These are phyloP conservation scores for Populus ilicifolia DNA, from an alignment of 345 rosid species.

Conservation along the genomic window DNA sequence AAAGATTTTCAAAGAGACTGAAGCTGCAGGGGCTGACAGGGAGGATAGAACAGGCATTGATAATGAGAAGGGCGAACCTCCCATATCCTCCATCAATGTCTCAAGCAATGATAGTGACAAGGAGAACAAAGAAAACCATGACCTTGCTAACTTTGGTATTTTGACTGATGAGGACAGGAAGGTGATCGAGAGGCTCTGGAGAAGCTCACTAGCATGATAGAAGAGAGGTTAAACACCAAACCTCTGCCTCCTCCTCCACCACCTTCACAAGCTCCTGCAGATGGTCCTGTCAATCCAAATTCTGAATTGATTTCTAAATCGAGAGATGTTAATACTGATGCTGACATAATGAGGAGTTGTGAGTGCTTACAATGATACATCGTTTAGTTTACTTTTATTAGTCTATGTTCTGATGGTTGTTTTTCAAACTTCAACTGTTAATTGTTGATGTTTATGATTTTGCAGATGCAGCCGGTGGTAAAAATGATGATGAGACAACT, in stretches of 20 bases:
- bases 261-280: constrained; percentile 51
- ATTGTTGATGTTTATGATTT: neutral
- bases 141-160: constrained; percentile 61
- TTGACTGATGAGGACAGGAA: constrained; percentile 80
- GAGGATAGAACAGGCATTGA: constrained; percentile 35
- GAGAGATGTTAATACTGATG: constrained; percentile 64
- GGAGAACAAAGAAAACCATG: constrained; percentile 51
- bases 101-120: constrained; percentile 46
- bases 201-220: constrained; percentile 64
- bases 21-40: constrained; percentile 41
- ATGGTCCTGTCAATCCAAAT: constrained; percentile 43
- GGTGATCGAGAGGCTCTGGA: constrained; percentile 67
- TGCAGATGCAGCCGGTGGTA: constrained; percentile 53
- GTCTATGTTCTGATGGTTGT: neutral
- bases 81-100: constrained; percentile 34
- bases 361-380: constrained; percentile 16
- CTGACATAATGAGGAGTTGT: constrained; percentile 50
- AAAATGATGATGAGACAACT: constrained; percentile 62
- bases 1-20: constrained; percentile 57
- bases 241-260: constrained; percentile 98
- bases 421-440: neutral
- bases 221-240: constrained; percentile 76
- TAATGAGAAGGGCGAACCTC: constrained; percentile 43
- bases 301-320: constrained; percentile 53
- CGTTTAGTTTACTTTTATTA: neutral